Percentiles rank a stretch among this genome's conserved stretches.
Evolutionary conservation across 169 alveolate genomes (phyloP).

Genomic region (Plasmodium berghei): DNA sequence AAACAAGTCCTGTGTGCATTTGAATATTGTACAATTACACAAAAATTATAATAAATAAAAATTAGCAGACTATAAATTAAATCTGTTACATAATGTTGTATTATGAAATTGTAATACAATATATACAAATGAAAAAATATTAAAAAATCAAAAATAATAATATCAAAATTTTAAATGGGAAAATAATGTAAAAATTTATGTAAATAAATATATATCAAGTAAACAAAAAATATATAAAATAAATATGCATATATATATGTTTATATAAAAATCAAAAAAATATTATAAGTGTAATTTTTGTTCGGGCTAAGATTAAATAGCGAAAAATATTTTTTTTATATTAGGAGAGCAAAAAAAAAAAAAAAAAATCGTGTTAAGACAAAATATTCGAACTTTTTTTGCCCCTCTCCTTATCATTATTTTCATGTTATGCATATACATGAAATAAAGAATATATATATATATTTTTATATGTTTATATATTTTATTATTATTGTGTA

Average conservation of each 20-base stretch:
- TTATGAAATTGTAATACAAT: too few species aligned
- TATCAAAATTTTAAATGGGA: too few species aligned
- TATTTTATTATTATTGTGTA: not conserved
- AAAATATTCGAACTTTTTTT: conserved; percentile 4
- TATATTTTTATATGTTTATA: not conserved
- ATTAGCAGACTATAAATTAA: too few species aligned
- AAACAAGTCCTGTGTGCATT: too few species aligned
- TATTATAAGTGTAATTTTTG: conserved; percentile 11
- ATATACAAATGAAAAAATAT: too few species aligned
- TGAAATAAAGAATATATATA: conserved; percentile 6
- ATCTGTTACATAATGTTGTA: too few species aligned
- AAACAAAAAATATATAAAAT: conserved; percentile 6
- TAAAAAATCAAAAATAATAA: too few species aligned
- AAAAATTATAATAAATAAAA: too few species aligned
- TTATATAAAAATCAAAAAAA: conserved; percentile 17
- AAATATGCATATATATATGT: conserved; percentile 10
- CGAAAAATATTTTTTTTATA: conserved; percentile 14
- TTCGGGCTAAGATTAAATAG: conserved; percentile 12
- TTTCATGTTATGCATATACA: conserved; percentile 1
- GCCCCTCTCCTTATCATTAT: not conserved
- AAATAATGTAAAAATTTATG: too few species aligned
- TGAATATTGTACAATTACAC: too few species aligned
- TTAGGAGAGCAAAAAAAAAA: conserved; percentile 26
- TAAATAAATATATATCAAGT: conserved; percentile 5
- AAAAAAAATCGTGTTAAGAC: conserved; percentile 16